Evolutionary conservation across 192 early-diverging fungal genomes (phyloP), one percentile per base, ranked within the genome.

Genomic region (Physocladia obscura): DNA sequence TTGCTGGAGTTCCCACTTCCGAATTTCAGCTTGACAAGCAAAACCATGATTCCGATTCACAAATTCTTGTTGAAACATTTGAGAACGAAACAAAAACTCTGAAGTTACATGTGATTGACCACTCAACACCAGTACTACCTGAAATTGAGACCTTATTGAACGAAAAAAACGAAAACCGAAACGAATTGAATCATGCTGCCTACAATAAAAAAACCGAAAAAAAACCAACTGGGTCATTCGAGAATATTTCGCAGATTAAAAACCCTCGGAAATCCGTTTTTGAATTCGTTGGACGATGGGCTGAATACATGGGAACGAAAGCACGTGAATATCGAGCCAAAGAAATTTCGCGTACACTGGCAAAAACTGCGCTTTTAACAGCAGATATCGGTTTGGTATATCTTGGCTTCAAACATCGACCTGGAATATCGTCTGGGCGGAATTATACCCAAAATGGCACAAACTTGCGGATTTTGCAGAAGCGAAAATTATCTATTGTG

Each of bases 251-350:
- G 35, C 11, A 34, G 5, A 6, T 29, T 29, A 57, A 15, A 37
- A 48, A 35, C 6, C 67, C 56, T 4, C 35, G 57, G 26, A 48
- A 49, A 57, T 48, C 69, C 2, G 70, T 54, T 8, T 72, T 73
- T 24, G 71, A 74, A 30, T 57, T 38, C 38, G 63, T 73, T 3
- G 81, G 81, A 21, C 38, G 74, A 34, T 67, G 70, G 29, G 81
- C 81, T 5, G 72, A 73, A 40, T 70, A 76, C 50, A 63, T 75
- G n/a, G 81, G 81, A 37, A 49, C 67, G 5, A 63, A 63, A 31
- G n/a, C 75, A 4, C 65, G 75, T 19, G 61, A 80, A 38, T 80
- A 74, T 29, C 72, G 81, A 21, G 26, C 79, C 27, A 78, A 82
- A 65, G 51, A 70, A 26, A 79, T 73, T 60, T 73, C 74, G 2